Evolutionary conservation across 352 stramenopile species (phyloP).

Genomic region (Pythium dissotocum): DNA sequence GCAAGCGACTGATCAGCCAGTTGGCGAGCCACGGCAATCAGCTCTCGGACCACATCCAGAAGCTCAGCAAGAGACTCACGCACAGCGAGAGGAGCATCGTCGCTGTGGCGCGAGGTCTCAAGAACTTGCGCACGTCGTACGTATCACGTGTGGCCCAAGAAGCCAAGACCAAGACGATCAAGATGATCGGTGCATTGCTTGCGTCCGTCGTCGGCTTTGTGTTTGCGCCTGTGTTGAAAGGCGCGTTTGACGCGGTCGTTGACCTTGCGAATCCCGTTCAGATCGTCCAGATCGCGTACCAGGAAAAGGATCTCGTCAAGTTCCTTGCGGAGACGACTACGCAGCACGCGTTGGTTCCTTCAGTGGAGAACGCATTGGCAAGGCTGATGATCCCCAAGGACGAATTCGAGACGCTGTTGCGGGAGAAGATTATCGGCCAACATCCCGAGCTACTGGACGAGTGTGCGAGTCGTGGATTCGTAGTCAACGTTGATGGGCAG

Average conservation of each 20-base stretch:
- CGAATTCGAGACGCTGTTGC: conserved; percentile 28
- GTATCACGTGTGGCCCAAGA: neutral
- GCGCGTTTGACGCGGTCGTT: conserved; percentile 29
- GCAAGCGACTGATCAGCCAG: neutral
- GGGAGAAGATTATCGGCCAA: too few species aligned
- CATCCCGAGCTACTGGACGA: too few species aligned
- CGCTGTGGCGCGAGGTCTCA: neutral
- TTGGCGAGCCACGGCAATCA: neutral
- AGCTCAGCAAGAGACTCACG: neutral
- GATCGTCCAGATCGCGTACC: conserved; percentile 23
- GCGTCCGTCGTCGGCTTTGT: conserved; percentile 21
- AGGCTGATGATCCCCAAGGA: conserved; percentile 16
- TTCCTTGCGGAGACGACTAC: conserved; percentile 12
- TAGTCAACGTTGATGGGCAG: too few species aligned
- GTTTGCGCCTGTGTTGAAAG: conserved; percentile 29
- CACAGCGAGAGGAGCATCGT: conserved; percentile 11
- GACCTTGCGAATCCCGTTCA: conserved; percentile 32
- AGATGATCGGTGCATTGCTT: neutral
- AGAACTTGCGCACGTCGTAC: conserved; percentile 5
- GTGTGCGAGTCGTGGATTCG: too few species aligned
- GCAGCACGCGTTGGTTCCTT: neutral
- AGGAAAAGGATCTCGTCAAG: conserved; percentile 17
- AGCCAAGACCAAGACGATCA: neutral
- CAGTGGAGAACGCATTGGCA: conserved; percentile 12
- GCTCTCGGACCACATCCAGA: neutral